A percentile compares a stretch with the other conserved stretches of the same genome.
Conservation (phyloP, 2,329 filamentous ascomycete genomes). For the Orbilia quercus region DNA sequence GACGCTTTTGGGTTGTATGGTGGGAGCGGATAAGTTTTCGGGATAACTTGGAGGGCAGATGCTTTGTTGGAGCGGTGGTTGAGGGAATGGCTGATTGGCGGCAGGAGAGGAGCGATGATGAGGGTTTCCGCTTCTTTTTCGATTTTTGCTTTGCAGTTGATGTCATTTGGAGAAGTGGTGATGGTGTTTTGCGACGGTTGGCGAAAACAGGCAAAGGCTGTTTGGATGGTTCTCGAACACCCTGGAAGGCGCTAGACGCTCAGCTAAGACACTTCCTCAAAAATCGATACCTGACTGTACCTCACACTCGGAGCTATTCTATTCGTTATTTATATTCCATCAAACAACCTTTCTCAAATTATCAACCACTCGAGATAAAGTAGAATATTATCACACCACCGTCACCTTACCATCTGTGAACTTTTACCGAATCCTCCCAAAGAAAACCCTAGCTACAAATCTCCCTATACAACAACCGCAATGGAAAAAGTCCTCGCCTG, state of each 20-base stretch:
- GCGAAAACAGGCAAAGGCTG: not conserved
- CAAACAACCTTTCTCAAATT: not conserved
- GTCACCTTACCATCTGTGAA: not conserved
- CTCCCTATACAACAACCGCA: no score
- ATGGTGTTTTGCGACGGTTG: constrained; percentile 14
- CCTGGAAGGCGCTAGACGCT: constrained; percentile 24
- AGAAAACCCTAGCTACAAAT: constrained; percentile 59
- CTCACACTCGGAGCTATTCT: not conserved
- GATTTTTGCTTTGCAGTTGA: constrained; percentile 52
- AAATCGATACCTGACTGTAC: not conserved
- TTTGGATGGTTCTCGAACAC: constrained; percentile 40
- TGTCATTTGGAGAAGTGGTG: constrained; percentile 56
- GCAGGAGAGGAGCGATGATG: constrained; percentile 47
- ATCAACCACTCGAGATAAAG: not conserved
- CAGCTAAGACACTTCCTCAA: not conserved
- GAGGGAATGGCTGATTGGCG: constrained; percentile 6
- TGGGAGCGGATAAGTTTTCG: constrained; percentile 74
- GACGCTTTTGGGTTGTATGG: constrained; percentile 74
- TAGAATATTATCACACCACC: not conserved
- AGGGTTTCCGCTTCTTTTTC: constrained; percentile 49
- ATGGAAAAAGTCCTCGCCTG: constrained; percentile 62
- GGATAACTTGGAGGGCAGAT: constrained; percentile 74
- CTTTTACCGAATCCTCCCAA: constrained; percentile 10
- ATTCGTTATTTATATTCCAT: constrained; percentile 5
- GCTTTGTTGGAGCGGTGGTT: constrained; percentile 63